Evolutionary conservation across 2,329 filamentous ascomycete species (phyloP).

Genomic region (Alternaria incomplexa): DNA sequence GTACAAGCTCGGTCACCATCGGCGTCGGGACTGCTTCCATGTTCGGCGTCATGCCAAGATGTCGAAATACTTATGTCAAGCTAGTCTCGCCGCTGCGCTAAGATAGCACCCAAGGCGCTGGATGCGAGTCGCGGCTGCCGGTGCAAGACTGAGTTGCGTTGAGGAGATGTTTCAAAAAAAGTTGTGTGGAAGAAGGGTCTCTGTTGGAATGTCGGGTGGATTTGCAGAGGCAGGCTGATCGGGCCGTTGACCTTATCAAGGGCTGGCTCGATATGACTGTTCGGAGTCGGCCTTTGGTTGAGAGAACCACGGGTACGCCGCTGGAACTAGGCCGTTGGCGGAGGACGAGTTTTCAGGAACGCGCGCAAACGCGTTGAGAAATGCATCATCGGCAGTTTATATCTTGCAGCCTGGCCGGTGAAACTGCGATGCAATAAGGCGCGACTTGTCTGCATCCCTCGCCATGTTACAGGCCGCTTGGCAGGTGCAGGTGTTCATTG

Average conservation of each 20-base stretch:
- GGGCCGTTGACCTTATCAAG: conserved; percentile 1
- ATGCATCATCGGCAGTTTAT: conserved; percentile 3
- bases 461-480: conserved; percentile 7
- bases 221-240: neutral
- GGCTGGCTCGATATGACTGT: conserved; percentile 5
- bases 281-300: conserved; percentile 6
- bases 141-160: neutral
- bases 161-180: neutral
- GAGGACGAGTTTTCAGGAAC: conserved; percentile 14
- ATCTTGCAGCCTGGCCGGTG: neutral
- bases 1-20: conserved; percentile 17
- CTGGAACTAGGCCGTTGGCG: conserved; percentile 5
- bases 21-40: conserved; percentile 23
- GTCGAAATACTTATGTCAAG: neutral
- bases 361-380: conserved; percentile 4
- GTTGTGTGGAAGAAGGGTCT: neutral
- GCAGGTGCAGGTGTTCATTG: conserved; percentile 6
- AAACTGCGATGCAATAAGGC: neutral
- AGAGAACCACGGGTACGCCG: conserved; percentile 9
- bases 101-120: neutral
- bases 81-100: conserved; percentile 6
- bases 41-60: conserved; percentile 15
- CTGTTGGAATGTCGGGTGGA: neutral
- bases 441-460: neutral
- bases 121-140: neutral